phyloP scores from a whole-genome alignment of 139 green algal genomes.

The Diplosphaera chodatii region DNA sequence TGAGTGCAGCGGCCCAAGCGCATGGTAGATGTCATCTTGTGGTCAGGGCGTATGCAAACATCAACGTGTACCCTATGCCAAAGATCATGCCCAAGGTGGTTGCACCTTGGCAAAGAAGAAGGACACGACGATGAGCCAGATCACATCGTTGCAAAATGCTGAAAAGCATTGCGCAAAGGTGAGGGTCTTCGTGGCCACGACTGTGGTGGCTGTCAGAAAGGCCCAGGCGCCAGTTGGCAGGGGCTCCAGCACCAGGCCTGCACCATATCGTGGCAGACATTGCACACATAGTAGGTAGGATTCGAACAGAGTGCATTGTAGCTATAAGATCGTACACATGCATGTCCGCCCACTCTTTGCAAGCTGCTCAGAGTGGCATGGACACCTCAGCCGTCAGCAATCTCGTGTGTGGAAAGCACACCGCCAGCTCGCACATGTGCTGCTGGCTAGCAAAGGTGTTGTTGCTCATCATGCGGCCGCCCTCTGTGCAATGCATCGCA shows the following conservation, averaged over 20 bases:
- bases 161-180: conserved; percentile 82
- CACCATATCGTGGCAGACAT: too few species aligned
- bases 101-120: conserved; percentile 95
- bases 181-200: conserved; percentile 88
- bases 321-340: too few species aligned
- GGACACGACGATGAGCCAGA: conserved; percentile 99
- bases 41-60: too few species aligned
- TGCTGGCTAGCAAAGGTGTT: not conserved
- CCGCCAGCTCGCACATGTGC: not conserved
- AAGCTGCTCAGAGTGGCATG: too few species aligned
- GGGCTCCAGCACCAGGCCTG: conserved; percentile 87
- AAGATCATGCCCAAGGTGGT: too few species aligned
- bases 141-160: conserved; percentile 95
- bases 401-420: not conserved
- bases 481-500: too few species aligned
- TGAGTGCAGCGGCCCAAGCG: too few species aligned
- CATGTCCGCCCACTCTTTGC: too few species aligned
- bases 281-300: too few species aligned
- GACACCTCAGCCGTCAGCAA: not conserved
- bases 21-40: too few species aligned
- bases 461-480: not conserved
- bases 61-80: too few species aligned
- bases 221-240: conserved; percentile 92
- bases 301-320: not conserved
- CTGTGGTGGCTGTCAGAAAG: conserved; percentile 77